Percentiles rank a stretch among this genome's conserved stretches.
Conservation (phyloP, 129 eudicot species). For the Centella asiatica region DNA sequence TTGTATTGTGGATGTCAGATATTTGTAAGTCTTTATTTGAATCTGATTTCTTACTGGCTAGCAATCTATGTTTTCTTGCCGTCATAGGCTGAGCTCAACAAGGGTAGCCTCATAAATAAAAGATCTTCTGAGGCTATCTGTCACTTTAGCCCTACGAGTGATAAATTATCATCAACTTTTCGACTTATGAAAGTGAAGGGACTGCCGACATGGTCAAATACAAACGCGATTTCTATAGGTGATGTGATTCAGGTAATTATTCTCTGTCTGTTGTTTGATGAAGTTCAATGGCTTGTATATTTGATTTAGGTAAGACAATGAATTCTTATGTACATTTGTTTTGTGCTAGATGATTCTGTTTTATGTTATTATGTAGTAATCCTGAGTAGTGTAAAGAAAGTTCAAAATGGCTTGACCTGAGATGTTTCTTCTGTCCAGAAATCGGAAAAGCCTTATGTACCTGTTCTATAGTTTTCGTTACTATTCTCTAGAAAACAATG, state of each 20-base stretch:
- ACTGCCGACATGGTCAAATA: constrained; percentile 85
- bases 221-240: constrained; percentile 65
- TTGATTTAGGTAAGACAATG: too few species aligned
- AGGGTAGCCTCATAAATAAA: constrained; percentile 19
- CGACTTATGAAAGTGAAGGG: constrained; percentile 79
- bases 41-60: constrained; percentile 3
- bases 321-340: not conserved
- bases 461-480: too few species aligned
- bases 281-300: not conserved
- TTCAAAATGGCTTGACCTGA: too few species aligned
- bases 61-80: not conserved
- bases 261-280: not conserved
- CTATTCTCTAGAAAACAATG: too few species aligned
- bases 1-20: not conserved
- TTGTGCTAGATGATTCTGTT: not conserved
- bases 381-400: too few species aligned
- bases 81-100: constrained; percentile 26
- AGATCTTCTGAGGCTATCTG: constrained; percentile 42
- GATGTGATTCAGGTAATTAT: constrained; percentile 77
- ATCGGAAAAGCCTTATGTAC: too few species aligned
- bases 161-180: constrained; percentile 57
- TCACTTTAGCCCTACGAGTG: constrained; percentile 37
- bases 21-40: not conserved
- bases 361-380: not conserved
- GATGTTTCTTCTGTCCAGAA: too few species aligned